These are phyloP conservation scores for Clarireedia monteithiana DNA, from an alignment of 2,329 filamentous ascomycete species.

Conservation along the genomic window DNA sequence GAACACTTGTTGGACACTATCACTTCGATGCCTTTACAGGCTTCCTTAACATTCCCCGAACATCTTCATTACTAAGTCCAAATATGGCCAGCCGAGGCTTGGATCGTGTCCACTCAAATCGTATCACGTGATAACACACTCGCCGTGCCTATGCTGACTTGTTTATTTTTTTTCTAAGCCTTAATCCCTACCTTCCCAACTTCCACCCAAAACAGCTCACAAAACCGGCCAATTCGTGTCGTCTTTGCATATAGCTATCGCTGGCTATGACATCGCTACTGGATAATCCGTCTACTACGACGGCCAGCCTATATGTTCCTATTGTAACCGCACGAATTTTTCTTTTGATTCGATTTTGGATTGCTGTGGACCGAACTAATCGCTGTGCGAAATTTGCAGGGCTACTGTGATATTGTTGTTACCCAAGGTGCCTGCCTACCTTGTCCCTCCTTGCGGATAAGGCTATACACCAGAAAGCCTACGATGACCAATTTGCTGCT, in stretches of 20 bases:
- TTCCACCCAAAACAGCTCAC: neutral
- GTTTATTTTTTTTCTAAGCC: no score
- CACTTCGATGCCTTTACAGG: no score
- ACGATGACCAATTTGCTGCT: neutral
- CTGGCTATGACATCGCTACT: neutral
- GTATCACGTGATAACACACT: no score
- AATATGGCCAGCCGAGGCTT: no score
- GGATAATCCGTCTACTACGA: neutral
- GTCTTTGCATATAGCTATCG: neutral
- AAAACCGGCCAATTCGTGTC: neutral
- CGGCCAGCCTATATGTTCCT: neutral
- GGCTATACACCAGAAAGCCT: neutral
- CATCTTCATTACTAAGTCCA: no score
- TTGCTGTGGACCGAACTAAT: neutral
- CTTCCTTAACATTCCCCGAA: no score
- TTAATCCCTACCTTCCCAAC: neutral
- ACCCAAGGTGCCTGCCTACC: neutral
- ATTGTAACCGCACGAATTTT: neutral
- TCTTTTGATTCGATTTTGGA: neutral
- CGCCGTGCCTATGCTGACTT: no score
- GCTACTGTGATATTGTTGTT: neutral
- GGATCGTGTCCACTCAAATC: no score
- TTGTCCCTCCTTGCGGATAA: neutral
- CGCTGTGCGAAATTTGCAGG: neutral
- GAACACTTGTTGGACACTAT: no score